Conservation (phyloP, 768 basidiomycete species). For the Trametes coccinea region DNA sequence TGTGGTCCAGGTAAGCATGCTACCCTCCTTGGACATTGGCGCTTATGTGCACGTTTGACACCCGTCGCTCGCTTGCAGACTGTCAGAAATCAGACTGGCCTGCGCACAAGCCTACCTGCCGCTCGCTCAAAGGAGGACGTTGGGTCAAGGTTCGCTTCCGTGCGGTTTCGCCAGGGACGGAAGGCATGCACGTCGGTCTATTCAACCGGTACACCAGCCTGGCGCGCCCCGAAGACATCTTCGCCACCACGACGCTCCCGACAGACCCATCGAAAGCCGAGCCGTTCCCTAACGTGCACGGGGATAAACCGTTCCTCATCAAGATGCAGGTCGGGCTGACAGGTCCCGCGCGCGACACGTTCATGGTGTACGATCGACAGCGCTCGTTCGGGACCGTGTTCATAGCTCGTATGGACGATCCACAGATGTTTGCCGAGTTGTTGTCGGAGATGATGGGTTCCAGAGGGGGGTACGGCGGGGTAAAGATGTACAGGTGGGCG, state of each 20-base stretch:
- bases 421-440: slow-evolving; percentile 19
- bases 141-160: slow-evolving; percentile 36
- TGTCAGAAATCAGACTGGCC: slow-evolving; percentile 36
- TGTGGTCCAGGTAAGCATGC: slow-evolving; percentile 36
- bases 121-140: slow-evolving; percentile 39
- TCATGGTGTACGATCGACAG: slow-evolving; percentile 43
- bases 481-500: slow-evolving; percentile 34
- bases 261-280: not conserved
- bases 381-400: slow-evolving; percentile 36
- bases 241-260: too few relatives aligned
- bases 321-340: slow-evolving; percentile 36
- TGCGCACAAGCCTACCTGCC: slow-evolving; percentile 39
- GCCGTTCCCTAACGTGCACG: slow-evolving; percentile 35
- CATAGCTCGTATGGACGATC: slow-evolving; percentile 30
- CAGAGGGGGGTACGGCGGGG: slow-evolving; percentile 13
- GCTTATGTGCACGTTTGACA: too few relatives aligned
- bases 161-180: not conserved
- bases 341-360: not conserved
- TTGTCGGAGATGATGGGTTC: slow-evolving; percentile 19
- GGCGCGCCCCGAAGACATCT: too few relatives aligned
- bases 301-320: slow-evolving; percentile 39
- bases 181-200: not conserved
- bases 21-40: not conserved
- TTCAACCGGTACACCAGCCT: slow-evolving; percentile 6
- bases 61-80: too few relatives aligned